Conservation (phyloP, 1,139 yeast species). For the Taphrina sp. region DNA sequence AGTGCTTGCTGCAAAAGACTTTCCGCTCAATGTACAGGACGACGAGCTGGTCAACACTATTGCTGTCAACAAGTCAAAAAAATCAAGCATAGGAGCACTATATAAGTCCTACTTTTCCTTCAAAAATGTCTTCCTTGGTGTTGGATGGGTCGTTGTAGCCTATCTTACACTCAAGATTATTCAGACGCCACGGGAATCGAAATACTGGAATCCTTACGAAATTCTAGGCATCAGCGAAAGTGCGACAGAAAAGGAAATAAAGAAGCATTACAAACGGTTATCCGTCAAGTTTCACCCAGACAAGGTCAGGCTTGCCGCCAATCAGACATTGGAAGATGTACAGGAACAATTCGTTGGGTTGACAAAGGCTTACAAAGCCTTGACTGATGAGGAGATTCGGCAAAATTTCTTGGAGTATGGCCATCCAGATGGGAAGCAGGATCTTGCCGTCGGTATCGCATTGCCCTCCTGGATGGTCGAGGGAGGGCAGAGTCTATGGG, state of each 20-base stretch:
- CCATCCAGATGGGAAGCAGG: slow-evolving; percentile 97
- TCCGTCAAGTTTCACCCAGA: slow-evolving; percentile 93
- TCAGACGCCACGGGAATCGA: slow-evolving; percentile 43
- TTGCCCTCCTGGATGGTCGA: slow-evolving; percentile 89
- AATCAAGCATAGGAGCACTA: slow-evolving; percentile 6
- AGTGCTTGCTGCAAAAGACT: background rate
- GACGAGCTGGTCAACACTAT: background rate
- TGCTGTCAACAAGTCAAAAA: slow-evolving; percentile 3
- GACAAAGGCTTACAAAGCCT: slow-evolving; percentile 88
- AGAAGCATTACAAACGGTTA: slow-evolving; percentile 77
- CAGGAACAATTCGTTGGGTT: slow-evolving; percentile 79
- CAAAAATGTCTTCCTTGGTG: slow-evolving; percentile 7
- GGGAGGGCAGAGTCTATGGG: slow-evolving; percentile 68
- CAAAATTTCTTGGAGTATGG: slow-evolving; percentile 85
- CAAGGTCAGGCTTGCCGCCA: slow-evolving; percentile 62
- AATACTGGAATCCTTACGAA: slow-evolving; percentile 84
- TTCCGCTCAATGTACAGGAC: slow-evolving; percentile 12
- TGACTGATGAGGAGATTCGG: slow-evolving; percentile 83
- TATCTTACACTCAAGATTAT: slow-evolving; percentile 27
- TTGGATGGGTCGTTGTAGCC: slow-evolving; percentile 31
- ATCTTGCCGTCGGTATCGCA: slow-evolving; percentile 93
- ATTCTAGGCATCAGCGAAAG: slow-evolving; percentile 67
- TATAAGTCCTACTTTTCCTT: background rate
- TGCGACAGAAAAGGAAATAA: slow-evolving; percentile 74
- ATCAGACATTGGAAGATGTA: slow-evolving; percentile 60